A percentile compares a stretch with the other conserved stretches of the same genome.
Evolutionary conservation across 2,329 filamentous ascomycete genomes (phyloP).

Genomic region (Daldinia sp.): DNA sequence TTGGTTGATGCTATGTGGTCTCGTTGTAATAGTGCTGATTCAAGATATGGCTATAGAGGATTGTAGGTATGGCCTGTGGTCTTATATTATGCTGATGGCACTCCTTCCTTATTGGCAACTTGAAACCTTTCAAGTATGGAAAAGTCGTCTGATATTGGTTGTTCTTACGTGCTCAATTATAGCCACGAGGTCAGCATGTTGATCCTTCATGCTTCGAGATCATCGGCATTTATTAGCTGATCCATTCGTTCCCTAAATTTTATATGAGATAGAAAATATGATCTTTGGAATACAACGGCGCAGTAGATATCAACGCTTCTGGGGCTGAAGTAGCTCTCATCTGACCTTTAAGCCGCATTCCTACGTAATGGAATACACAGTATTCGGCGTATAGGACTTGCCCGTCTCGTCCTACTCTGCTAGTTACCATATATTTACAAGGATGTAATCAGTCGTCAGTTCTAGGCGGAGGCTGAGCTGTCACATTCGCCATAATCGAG

Average conservation of each 20-base stretch:
- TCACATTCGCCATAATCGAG: constrained; percentile 7
- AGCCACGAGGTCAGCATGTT: neutral
- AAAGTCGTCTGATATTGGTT: neutral
- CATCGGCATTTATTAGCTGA: neutral
- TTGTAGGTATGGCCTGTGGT: neutral
- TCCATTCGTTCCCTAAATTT: neutral
- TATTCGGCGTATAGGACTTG: constrained; percentile 2
- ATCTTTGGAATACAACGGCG: neutral
- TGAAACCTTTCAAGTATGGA: too few relatives aligned
- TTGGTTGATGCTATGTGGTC: neutral
- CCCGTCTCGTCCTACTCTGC: constrained; percentile 13
- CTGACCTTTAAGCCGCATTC: constrained; percentile 18
- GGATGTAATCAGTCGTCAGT: neutral
- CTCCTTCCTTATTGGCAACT: too few relatives aligned
- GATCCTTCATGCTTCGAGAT: neutral
- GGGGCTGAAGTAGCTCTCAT: neutral
- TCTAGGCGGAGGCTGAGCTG: constrained; percentile 16
- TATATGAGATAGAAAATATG: too few relatives aligned
- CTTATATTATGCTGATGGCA: too few relatives aligned
- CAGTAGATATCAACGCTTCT: neutral
- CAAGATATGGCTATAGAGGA: too few relatives aligned
- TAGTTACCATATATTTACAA: neutral
- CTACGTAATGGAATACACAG: neutral
- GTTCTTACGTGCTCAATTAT: neutral
- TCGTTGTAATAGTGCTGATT: neutral